Base-by-base conservation (phyloP, 805 yeast species). In the Sugiyamaella floridensis region DNA sequence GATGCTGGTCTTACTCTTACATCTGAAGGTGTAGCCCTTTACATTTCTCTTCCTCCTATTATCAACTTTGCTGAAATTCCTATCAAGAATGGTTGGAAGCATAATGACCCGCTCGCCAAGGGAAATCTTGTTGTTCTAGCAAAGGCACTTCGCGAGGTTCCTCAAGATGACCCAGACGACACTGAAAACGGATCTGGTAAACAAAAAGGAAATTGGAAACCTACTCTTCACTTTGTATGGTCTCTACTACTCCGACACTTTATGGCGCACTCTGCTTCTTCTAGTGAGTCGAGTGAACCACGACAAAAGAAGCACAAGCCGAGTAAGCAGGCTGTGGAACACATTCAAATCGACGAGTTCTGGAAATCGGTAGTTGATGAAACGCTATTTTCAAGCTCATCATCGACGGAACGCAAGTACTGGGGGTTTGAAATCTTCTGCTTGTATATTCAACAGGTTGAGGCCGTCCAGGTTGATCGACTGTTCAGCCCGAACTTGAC, bases 351-450 rank as follows among this genome's bases (percentile, higher is more conserved):
- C 42, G 66, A 72, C 8, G 93, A 86, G 50, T 89, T 92, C 66
- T 89, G 96, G 95, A 79, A 81, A 59, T 72, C 76, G 2, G 82
- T 81, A 5, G 78, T 92, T 14, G 97, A 92, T 64, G 93, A 89
- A 60, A 77, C 85, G 3, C 79, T 86, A 55, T 90, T 92, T 60
- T 74, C 86, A 4, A 81, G 80, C 40, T 80, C 83, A 58, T 76
- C 96, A 0, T 89, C 97, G 0, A 79, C 83, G 32, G 97, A 90
- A 66, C 75, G 96, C 53, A 92, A 90, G 66, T 86, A 77, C 67
- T 79, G 88, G 78, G 98, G 97, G 0, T 81, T 90, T 60, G 86
- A 86, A 59, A 77, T 89, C 10, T 81, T 90, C 55, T 74, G 70
- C 43, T 71, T 75, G 49, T 74, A 81, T 51, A 64, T 83, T 6